Evolutionary conservation across 495 filamentous ascomycete species (phyloP), one percentile per base, ranked within the genome.

Genomic region (Amorphotheca resinae): DNA sequence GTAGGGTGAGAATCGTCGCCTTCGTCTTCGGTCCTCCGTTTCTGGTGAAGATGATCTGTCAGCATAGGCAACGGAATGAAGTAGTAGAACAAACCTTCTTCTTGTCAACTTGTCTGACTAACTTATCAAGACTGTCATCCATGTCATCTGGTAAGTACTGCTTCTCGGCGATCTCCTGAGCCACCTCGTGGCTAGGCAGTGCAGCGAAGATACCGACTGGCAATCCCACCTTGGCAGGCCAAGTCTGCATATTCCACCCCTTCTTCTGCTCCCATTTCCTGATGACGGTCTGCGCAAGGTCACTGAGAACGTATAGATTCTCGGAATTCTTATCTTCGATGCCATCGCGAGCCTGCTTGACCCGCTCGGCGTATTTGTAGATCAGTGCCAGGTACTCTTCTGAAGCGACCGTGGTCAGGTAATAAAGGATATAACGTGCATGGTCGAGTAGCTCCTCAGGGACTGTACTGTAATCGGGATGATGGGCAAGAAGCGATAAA

Each of bases 301-400:
- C 91, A 37, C 82, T 84, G n/a, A 96, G 63, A 12, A 85, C 76
- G 53, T 94, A 93, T 18, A 96, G 72, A 36, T 80, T 77, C 45
- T 82, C 74, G 44, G 72, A 74, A 48, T 69, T 55, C 0, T 59
- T 54, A 0, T 64, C 68, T 30, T 67, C 69, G 36, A 96, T 72
- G 17, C 73, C 81, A 55, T 98, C 93, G 16, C 77, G 74, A 17
- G 84, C 81, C 61, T 87, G 82, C 63, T 99, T 99, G 37, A 94
- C 80, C 7, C 87, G 79, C 64, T 96, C 86, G 14, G 84, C 89
- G 36, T 93, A 77, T 59, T 94, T 86, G 66, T 80, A 93, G 45
- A 99, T 88, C 45, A 94, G 62, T 0, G 82, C 80, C 6, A 96
- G 67, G 52, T 95, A 96, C 15, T 83, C 76, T 51, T 86, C 79